Evolutionary conservation across 2,329 filamentous ascomycete species (phyloP), one percentile per base, ranked within the genome.

Genomic region (Microsporum canis): DNA sequence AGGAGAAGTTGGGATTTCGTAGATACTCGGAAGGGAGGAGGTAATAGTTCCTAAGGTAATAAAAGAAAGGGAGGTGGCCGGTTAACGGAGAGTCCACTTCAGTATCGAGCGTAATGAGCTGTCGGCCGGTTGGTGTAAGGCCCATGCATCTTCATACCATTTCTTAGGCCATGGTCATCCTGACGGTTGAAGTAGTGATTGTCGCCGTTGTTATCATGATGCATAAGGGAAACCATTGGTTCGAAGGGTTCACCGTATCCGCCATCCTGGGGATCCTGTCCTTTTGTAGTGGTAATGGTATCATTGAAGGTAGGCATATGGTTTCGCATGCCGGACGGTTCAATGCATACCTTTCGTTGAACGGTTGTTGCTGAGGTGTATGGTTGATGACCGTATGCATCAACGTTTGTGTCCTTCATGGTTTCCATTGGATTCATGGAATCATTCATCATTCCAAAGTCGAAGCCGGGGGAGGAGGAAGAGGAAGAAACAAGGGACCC

Each of bases 351-450:
- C 60, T 72, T 71, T 47, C 68, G 65, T 38, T 63, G 59, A 38
- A 68, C 66, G 36, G 61, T 34, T 1, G 66, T 63, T 31, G 69
- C 61, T 1, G 67, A 64, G 4, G 66, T 62, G 53, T 70, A 71
- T 14, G 65, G 63, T 3, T 67, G 63, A 31, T 75, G 71, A 23
- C 70, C 70, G 59, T 75, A 76, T 6, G 69, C 68, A 43, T 71
- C 71, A 56, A 72, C 66, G 39, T 67, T 68, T 14, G 71, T 66
- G 8, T 65, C 68, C 63, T 75, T 75, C 36, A 75, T 68, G 0
- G 73, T 69, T 39, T 76, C 73, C 65, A 74, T 71, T 1, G 73
- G 71, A 34, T 75, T 70, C 67, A 76, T 73, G 1, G 73, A 67
- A 51, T 76, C 73, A 47, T 68, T 71, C 27, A 75, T 66, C 63